Percentiles rank a stretch among this genome's conserved stretches.
These are phyloP conservation scores for Anthracocystis setariae DNA, from an alignment of 1,284 basidiomycete genomes.

Conservation along the genomic window DNA sequence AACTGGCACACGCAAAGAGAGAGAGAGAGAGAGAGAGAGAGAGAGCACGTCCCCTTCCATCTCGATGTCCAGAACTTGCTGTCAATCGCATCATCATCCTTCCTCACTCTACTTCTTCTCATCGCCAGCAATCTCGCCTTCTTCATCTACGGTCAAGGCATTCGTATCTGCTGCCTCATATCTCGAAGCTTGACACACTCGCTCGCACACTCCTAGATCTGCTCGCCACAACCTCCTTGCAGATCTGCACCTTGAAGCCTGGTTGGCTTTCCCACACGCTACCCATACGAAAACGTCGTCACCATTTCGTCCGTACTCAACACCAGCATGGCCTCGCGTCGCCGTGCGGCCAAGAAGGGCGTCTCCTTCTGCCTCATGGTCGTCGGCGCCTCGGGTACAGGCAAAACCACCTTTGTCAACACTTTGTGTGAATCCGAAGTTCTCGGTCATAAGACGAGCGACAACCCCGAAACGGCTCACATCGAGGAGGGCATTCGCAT, in stretches of 20 bases:
- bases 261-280: neutral
- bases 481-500: constrained; percentile 94
- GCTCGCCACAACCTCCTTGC: neutral
- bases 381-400: constrained; percentile 66
- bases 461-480: constrained; percentile 88
- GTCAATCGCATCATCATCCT: constrained; percentile 7
- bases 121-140: neutral
- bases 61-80: neutral
- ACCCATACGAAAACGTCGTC: neutral
- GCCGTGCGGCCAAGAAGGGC: constrained; percentile 67
- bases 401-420: constrained; percentile 67
- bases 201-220: neutral
- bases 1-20: no score
- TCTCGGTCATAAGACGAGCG: constrained; percentile 78
- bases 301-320: constrained; percentile 47
- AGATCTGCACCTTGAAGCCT: constrained; percentile 3
- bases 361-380: constrained; percentile 68
- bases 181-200: neutral
- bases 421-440: constrained; percentile 69
- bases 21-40: no score
- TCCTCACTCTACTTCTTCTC: constrained; percentile 2
- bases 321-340: constrained; percentile 55
- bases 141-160: neutral
- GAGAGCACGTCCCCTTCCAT: constrained; percentile 4
- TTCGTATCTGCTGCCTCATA: neutral